A percentile compares a stretch with the other conserved stretches of the same genome.
Conservation (phyloP, 148 eudicot species). For the Vaccinium myrtillus region DNA sequence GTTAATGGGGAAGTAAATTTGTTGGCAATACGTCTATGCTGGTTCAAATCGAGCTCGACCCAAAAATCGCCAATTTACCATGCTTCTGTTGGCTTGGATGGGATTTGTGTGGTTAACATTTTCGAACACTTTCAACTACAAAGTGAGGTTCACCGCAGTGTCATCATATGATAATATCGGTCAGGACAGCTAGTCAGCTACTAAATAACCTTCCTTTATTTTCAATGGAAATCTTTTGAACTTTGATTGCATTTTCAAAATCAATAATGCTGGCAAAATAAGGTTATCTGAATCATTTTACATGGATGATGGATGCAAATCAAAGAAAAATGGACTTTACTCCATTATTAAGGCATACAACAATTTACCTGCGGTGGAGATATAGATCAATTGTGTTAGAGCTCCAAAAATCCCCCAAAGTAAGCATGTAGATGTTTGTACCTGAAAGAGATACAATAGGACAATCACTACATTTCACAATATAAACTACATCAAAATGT, state of each 20-base stretch:
- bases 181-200: too few relatives aligned
- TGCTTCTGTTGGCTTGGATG: not conserved
- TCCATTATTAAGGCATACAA: not conserved
- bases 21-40: too few relatives aligned
- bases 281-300: not conserved
- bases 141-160: not conserved
- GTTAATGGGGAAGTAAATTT: too few relatives aligned
- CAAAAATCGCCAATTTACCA: too few relatives aligned
- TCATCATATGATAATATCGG: not conserved
- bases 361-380: slow-evolving; percentile 76
- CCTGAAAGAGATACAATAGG: slow-evolving; percentile 36
- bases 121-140: not conserved
- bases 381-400: slow-evolving; percentile 88
- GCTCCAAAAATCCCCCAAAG: slow-evolving; percentile 89
- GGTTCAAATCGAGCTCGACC: too few relatives aligned
- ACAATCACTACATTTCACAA: not conserved
- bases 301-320: not conserved
- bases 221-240: too few relatives aligned
- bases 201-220: too few relatives aligned
- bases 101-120: not conserved
- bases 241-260: too few relatives aligned
- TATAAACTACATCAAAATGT: not conserved
- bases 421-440: slow-evolving; percentile 77
- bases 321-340: not conserved
- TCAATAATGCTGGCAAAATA: too few relatives aligned